phyloP scores from a whole-genome alignment of 768 basidiomycete species.

The Porphyrellus cyaneotinctus region DNA sequence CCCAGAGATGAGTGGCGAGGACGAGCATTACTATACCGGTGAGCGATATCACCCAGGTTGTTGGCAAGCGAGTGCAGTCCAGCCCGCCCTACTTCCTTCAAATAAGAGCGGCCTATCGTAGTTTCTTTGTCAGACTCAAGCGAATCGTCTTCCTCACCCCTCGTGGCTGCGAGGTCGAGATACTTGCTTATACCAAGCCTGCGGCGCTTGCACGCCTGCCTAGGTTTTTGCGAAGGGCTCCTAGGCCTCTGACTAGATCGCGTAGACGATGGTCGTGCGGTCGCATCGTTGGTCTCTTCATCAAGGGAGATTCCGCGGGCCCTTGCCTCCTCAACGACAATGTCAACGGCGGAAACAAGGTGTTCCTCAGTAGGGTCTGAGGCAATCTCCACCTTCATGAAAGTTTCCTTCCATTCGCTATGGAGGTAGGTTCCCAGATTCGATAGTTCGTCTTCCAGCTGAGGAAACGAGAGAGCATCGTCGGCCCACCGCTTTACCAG shows the following conservation, averaged over 20 bases:
- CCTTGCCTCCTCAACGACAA: too few species aligned
- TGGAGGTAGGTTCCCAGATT: too few species aligned
- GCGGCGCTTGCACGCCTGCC: not conserved
- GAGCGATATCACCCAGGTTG: not conserved
- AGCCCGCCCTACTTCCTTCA: not conserved
- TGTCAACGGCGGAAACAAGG: not conserved
- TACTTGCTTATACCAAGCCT: not conserved
- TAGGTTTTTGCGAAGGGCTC: too few species aligned
- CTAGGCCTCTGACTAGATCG: too few species aligned
- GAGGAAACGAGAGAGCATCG: too few species aligned
- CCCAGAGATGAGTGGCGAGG: not conserved
- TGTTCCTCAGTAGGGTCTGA: not conserved
- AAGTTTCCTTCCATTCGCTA: too few species aligned
- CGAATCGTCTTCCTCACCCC: not conserved
- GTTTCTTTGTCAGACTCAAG: not conserved
- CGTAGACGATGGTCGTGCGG: too few species aligned
- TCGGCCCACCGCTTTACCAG: too few species aligned
- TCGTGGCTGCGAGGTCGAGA: not conserved
- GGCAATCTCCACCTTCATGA: too few species aligned
- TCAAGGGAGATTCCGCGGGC: not conserved
- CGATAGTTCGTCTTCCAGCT: too few species aligned
- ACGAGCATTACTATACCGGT: not conserved
- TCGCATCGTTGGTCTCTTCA: too few species aligned
- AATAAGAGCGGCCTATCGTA: not conserved
- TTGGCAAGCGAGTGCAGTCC: not conserved